Evolutionary conservation across 371 early-diverging fungal genomes (phyloP).

Genomic region (Mucor circinelloides): DNA sequence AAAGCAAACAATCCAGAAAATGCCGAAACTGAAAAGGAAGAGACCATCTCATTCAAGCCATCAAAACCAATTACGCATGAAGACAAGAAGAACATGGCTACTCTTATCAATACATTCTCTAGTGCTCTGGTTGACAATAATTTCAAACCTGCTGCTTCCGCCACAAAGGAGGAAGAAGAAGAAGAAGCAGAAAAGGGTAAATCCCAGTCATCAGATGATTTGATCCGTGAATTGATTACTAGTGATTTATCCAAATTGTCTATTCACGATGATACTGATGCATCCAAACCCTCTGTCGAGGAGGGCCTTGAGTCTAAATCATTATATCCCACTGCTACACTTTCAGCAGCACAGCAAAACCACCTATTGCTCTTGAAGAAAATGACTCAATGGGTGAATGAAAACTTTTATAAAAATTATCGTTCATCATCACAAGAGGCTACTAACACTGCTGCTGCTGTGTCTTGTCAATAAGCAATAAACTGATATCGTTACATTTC

Average conservation of each 20-base stretch:
- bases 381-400: constrained; percentile 23
- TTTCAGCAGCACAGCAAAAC: neutral
- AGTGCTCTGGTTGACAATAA: constrained; percentile 1
- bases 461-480: constrained; percentile 11
- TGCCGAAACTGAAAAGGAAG: constrained; percentile 20
- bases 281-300: neutral
- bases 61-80: constrained; percentile 24
- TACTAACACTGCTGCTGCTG: neutral
- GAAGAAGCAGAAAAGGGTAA: neutral
- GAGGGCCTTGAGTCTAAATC: neutral
- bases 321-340: constrained; percentile 14
- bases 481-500: neutral
- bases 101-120: constrained; percentile 35
- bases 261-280: constrained; percentile 1
- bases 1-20: constrained; percentile 18
- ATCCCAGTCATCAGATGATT: neutral
- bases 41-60: constrained; percentile 26
- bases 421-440: neutral
- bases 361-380: constrained; percentile 18
- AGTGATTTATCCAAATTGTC: constrained; percentile 24
- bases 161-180: constrained; percentile 1
- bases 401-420: constrained; percentile 13
- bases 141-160: neutral
- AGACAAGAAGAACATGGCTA: constrained; percentile 41
- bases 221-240: constrained; percentile 15